Base-by-base conservation (phyloP, 768 basidiomycete species). In the Lactifluus rugatus region DNA sequence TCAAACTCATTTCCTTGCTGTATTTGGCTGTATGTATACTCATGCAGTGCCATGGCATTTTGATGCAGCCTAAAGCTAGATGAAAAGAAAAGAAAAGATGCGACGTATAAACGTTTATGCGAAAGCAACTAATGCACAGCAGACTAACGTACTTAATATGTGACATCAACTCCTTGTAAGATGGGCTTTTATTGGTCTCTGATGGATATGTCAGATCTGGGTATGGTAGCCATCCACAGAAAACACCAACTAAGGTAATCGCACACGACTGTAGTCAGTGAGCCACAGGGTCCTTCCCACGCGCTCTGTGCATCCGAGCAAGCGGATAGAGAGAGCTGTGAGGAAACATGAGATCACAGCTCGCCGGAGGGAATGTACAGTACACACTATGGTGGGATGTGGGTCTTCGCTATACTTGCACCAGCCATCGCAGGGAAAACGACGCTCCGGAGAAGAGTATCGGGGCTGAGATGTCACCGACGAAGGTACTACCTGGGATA, bases 301-400 rank as follows among this genome's bases (percentile, higher is more conserved):
- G 67, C 62, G 39, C 37, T 39, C 48, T 67, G 67, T 34, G 54
- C 31, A 36, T 69, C 68, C 39, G 63, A 58, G 37, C 66, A 67
- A 0, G 65, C 62, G 1, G 66, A 63, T 6, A 67, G 39, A 2
- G 66, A 67, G 2, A 62, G 44, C 62, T 61, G 32, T n/a, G 6
- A 36, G 21, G 16, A 32, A 19, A 25, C 9, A n/a, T 56, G 44
- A 59, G 48, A 26, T 3, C 7, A 48, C 17, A 2, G 26, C 26
- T 8, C 31, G 8, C 7, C 17, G 17, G 5, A 13, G 13, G 41
- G n/a, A n/a, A 49, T 6, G 36, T 5, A 19, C 17, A 54, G 25
- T 47, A 62, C 21, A 34, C 56, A 58, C 53, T 10, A 58, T 31
- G 51, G 48, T 36, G 42, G 64, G 60, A 51, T 60, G 56, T 19